phyloP scores from a whole-genome alignment of 2,329 filamentous ascomycete genomes.

The Colletotrichum aenigma region DNA sequence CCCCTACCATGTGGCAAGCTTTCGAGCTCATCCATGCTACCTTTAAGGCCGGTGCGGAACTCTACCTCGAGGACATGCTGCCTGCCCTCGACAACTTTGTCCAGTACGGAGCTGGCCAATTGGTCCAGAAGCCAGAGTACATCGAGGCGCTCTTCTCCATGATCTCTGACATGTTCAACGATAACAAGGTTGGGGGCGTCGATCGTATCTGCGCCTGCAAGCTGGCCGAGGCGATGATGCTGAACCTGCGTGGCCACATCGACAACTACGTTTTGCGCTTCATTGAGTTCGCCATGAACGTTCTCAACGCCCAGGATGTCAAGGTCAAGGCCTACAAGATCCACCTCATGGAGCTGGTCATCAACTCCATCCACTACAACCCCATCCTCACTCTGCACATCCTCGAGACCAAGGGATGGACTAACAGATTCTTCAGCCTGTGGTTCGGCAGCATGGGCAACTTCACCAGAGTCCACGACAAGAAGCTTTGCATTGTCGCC shows the following conservation, averaged over 20 bases:
- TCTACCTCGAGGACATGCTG: conserved; percentile 98
- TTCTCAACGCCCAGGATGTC: conserved; percentile 75
- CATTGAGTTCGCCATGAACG: conserved; percentile 85
- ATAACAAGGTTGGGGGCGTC: conserved; percentile 89
- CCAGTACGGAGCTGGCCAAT: conserved; percentile 82
- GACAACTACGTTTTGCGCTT: conserved; percentile 90
- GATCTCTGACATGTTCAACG: conserved; percentile 93
- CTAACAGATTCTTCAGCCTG: conserved; percentile 97
- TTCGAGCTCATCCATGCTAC: conserved; percentile 97
- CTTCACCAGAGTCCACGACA: conserved; percentile 95
- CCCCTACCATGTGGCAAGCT: conserved; percentile 96
- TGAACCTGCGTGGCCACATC: conserved; percentile 87
- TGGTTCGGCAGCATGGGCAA: conserved; percentile 97
- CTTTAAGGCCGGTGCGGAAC: conserved; percentile 95
- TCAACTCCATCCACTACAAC: conserved; percentile 98
- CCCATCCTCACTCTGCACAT: conserved; percentile 83
- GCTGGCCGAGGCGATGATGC: conserved; percentile 94
- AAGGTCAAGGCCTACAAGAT: conserved; percentile 94
- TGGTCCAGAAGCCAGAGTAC: conserved; percentile 85
- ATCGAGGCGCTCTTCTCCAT: conserved; percentile 89
- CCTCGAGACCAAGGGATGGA: conserved; percentile 91
- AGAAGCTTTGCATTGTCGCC: conserved; percentile 95
- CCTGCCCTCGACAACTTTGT: conserved; percentile 98
- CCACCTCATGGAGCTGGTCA: conserved; percentile 98
- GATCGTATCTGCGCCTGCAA: conserved; percentile 98